phyloP scores from a whole-genome alignment of 805 yeast species.

The Candida patagonica region DNA sequence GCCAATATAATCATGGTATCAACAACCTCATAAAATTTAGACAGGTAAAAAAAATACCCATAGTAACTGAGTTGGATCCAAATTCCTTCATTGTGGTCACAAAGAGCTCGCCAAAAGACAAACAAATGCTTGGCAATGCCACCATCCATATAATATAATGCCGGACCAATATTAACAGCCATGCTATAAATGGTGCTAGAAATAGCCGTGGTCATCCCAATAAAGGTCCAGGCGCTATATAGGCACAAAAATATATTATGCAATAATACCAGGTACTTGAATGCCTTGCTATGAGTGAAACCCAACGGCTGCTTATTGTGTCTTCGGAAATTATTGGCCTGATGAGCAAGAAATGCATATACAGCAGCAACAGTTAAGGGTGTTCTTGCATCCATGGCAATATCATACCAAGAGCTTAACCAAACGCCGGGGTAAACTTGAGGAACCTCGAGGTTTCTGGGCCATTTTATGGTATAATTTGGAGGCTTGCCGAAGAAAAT shows the following conservation, averaged over 20 bases:
- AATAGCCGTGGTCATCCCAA: slow-evolving; percentile 53
- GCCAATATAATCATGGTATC: slow-evolving; percentile 59
- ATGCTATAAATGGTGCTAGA: slow-evolving; percentile 29
- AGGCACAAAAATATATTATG: slow-evolving; percentile 55
- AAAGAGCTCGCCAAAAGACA: slow-evolving; percentile 45
- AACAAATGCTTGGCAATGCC: slow-evolving; percentile 1
- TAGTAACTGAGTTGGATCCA: slow-evolving; percentile 45
- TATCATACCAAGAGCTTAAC: slow-evolving; percentile 15
- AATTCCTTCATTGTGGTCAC: slow-evolving; percentile 51
- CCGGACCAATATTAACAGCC: slow-evolving; percentile 13
- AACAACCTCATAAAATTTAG: slow-evolving; percentile 62
- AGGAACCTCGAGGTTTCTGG: slow-evolving; percentile 16
- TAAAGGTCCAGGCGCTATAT: slow-evolving; percentile 63
- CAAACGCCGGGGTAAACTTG: slow-evolving; percentile 10
- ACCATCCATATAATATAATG: slow-evolving; percentile 6
- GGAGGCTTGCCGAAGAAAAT: slow-evolving; percentile 12
- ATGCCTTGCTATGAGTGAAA: slow-evolving; percentile 36
- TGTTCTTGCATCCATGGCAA: slow-evolving; percentile 38
- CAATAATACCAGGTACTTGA: slow-evolving; percentile 46
- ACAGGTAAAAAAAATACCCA: slow-evolving; percentile 59
- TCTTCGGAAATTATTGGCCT: slow-evolving; percentile 38
- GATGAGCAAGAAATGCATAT: slow-evolving; percentile 52
- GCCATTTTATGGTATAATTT: slow-evolving; percentile 14
- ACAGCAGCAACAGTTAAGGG: slow-evolving; percentile 50
- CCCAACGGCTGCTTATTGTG: slow-evolving; percentile 42